Evolutionary conservation across 2,329 filamentous ascomycete genomes (phyloP).

Genomic region (Scortechinia acanthostroma): DNA sequence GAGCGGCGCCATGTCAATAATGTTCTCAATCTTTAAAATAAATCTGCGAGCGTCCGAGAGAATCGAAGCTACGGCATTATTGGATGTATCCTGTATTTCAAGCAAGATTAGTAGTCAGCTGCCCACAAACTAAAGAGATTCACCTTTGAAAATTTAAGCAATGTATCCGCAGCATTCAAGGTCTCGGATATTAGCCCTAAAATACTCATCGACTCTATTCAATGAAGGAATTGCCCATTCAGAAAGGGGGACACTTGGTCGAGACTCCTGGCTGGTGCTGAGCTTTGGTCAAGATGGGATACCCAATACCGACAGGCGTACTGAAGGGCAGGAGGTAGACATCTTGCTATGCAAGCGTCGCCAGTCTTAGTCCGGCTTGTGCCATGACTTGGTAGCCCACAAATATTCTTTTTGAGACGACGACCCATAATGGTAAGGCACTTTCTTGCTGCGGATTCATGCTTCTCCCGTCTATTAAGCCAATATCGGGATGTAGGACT

Average conservation of each 20-base stretch:
- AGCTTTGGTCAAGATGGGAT: slow-evolving; percentile 18
- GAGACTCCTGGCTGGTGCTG: slow-evolving; percentile 12
- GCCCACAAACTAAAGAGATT: slow-evolving; percentile 2
- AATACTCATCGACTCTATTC: slow-evolving; percentile 27
- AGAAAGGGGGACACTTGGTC: slow-evolving; percentile 22
- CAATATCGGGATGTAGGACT: too few species aligned
- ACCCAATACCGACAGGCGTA: slow-evolving; percentile 32
- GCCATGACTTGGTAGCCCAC: too few species aligned
- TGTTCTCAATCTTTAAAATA: background rate
- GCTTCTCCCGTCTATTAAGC: too few species aligned
- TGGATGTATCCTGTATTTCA: background rate
- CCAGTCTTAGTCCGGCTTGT: too few species aligned
- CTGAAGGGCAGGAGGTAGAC: too few species aligned
- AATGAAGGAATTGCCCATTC: slow-evolving; percentile 26
- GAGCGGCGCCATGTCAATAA: background rate
- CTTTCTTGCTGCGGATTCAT: too few species aligned
- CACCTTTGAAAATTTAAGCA: background rate
- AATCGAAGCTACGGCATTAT: background rate
- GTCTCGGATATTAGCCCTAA: slow-evolving; percentile 12
- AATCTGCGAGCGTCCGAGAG: background rate
- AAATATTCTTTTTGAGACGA: too few species aligned
- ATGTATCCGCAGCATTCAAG: background rate
- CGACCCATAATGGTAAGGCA: too few species aligned
- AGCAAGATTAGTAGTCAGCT: slow-evolving; percentile 8
- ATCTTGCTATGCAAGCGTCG: too few species aligned